phyloP scores from a whole-genome alignment of 805 yeast species.

The Saccharomycopsis fodiens region DNA sequence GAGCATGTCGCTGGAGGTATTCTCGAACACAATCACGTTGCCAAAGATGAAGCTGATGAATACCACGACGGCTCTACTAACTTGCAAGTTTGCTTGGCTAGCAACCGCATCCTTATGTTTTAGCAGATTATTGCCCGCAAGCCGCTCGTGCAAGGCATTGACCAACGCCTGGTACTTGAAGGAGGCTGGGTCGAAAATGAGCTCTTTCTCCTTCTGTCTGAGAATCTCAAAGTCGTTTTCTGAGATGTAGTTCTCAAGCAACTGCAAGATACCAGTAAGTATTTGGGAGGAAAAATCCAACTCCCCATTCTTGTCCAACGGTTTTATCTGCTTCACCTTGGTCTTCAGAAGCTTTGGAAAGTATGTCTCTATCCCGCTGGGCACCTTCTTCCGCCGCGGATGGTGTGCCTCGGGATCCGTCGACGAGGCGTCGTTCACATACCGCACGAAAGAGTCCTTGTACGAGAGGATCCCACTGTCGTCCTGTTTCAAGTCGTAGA shows the following conservation, averaged over 20 bases:
- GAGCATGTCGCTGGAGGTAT: slow-evolving; percentile 15
- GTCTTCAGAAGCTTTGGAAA: slow-evolving; percentile 5
- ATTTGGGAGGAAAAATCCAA: slow-evolving; percentile 9
- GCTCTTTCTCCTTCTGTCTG: slow-evolving; percentile 1
- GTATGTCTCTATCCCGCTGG: slow-evolving; percentile 5
- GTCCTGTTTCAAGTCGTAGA: neutral
- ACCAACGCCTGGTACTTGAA: slow-evolving; percentile 16
- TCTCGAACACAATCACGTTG: slow-evolving; percentile 5
- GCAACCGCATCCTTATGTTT: neutral
- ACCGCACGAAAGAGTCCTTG: slow-evolving; percentile 6
- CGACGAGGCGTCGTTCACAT: neutral
- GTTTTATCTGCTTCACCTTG: neutral
- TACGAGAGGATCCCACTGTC: slow-evolving; percentile 5
- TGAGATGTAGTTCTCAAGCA: slow-evolving; percentile 3
- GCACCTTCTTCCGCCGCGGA: neutral
- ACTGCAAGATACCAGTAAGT: slow-evolving; percentile 8
- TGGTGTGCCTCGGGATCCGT: neutral
- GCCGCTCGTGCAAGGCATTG: slow-evolving; percentile 11
- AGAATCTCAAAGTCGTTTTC: slow-evolving; percentile 11
- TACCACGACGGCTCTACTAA: slow-evolving; percentile 1
- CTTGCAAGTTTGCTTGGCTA: neutral
- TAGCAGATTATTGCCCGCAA: slow-evolving; percentile 1
- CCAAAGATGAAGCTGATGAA: slow-evolving; percentile 11
- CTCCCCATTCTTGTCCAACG: neutral
- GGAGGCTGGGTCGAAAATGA: slow-evolving; percentile 15